These are phyloP conservation scores for Xanthoconium separans DNA, from an alignment of 1,284 basidiomycete species.

Conservation along the genomic window DNA sequence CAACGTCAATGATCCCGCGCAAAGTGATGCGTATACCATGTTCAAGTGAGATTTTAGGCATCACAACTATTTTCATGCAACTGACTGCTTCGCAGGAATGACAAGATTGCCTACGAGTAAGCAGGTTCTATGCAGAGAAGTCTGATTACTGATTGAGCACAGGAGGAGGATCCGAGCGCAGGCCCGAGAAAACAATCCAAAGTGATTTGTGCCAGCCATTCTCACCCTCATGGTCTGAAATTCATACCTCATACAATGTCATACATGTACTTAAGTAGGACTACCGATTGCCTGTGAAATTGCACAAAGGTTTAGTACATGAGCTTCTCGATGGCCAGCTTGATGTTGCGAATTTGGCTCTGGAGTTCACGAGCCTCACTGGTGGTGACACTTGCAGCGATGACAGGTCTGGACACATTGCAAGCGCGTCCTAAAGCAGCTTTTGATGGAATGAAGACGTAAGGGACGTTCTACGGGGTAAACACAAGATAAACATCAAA, in stretches of 20 bases:
- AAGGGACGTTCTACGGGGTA: slow-evolving; percentile 82
- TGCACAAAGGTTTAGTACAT: slow-evolving; percentile 26
- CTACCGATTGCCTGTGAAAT: slow-evolving; percentile 5
- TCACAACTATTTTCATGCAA: neutral
- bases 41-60: slow-evolving; percentile 73
- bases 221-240: neutral
- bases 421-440: slow-evolving; percentile 95
- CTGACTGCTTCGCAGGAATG: slow-evolving; percentile 60
- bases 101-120: slow-evolving; percentile 86
- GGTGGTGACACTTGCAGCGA: slow-evolving; percentile 93
- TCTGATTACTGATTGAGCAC: slow-evolving; percentile 10
- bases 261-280: slow-evolving; percentile 16
- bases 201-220: slow-evolving; percentile 42
- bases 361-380: slow-evolving; percentile 93
- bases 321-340: slow-evolving; percentile 82
- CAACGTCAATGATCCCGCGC: slow-evolving; percentile 93
- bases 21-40: slow-evolving; percentile 96
- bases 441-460: slow-evolving; percentile 94
- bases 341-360: slow-evolving; percentile 89
- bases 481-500: neutral
- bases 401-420: slow-evolving; percentile 94
- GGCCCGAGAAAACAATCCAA: slow-evolving; percentile 82
- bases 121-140: slow-evolving; percentile 31
- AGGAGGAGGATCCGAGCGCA: slow-evolving; percentile 79
- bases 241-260: slow-evolving; percentile 7